Base-by-base conservation (phyloP, 2,329 filamentous ascomycete species). In the Knufia fluminis region DNA sequence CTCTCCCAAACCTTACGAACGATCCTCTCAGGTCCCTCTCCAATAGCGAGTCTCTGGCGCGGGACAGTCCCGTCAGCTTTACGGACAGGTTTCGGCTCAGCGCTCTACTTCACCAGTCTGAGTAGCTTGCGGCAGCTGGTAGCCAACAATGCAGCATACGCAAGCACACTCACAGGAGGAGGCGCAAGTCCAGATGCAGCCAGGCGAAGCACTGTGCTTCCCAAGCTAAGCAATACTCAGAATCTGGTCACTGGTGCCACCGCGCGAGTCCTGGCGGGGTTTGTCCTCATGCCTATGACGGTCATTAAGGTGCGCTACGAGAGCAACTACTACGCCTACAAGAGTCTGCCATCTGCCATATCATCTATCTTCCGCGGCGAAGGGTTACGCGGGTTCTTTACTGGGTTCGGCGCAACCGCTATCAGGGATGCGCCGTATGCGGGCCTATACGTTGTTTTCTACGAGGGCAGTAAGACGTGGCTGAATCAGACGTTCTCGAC, bases 301-400 rank as follows among this genome's bases (percentile, higher is more conserved):
- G 84, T 98, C 39, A 83, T 98, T 61, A 98, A 98, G 64, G 92
- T 97, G 38, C 86, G 92, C 39, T 97, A 94, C 63, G 92, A 98
- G 67, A 91, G 85, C 22, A 89, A 78, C 54, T 72, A 91, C 38
- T 98, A 96, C 70, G 71, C 79, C 2, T 97, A 97, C 69, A 76
- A 77, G 20, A 91, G 87, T 1, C 72, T 97, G 20, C 68, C 77
- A 35, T 75, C 80, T 32, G 92, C 92, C 0, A 80, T 78, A 1
- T 72, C 71, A 28, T 87, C 92, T 58, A 96, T 97, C 23, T 69
- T 83, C 46, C 73, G 74, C 6, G 78, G 72, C 0, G 83, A 91
- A 58, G 90, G 92, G 0, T 49, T 86, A 2, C 79, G 83, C 24
- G 92, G 91, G 0, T 94, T 98, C 68, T 97, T 97, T 61, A 80